phyloP scores from a whole-genome alignment of 768 basidiomycete genomes.

The Serendipita sp. region DNA sequence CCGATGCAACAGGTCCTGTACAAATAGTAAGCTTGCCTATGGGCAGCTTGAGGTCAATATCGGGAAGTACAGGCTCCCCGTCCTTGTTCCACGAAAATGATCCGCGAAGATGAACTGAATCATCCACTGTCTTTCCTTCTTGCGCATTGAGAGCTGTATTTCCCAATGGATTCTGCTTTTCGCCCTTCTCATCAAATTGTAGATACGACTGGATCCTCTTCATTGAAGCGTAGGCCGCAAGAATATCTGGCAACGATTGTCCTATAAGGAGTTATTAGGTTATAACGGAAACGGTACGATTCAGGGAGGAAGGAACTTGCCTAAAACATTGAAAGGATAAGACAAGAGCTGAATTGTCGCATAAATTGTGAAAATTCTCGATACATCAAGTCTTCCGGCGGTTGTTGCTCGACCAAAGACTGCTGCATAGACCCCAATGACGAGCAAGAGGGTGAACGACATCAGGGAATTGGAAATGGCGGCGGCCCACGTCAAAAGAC shows the following conservation, averaged over 20 bases:
- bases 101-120: neutral
- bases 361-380: neutral
- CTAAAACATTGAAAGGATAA: neutral
- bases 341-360: neutral
- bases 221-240: conserved; percentile 1
- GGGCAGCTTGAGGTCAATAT: neutral
- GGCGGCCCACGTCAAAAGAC: neutral
- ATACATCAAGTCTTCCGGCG: neutral
- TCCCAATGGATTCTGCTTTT: neutral
- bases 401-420: neutral
- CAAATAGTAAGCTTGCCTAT: neutral
- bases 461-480: neutral
- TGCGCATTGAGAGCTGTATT: neutral
- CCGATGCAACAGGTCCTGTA: neutral
- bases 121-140: neutral
- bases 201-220: neutral
- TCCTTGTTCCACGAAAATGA: conserved; percentile 3
- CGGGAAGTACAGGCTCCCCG: neutral
- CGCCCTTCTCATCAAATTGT: neutral
- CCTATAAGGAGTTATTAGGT: neutral
- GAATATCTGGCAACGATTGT: neutral
- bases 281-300: neutral
- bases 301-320: neutral
- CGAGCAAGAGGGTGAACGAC: neutral
- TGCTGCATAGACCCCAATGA: conserved; percentile 1